A percentile compares a stretch with the other conserved stretches of the same genome.
phyloP scores from a whole-genome alignment of 2,329 filamentous ascomycete species.

The Tolypocladium inflatum region DNA sequence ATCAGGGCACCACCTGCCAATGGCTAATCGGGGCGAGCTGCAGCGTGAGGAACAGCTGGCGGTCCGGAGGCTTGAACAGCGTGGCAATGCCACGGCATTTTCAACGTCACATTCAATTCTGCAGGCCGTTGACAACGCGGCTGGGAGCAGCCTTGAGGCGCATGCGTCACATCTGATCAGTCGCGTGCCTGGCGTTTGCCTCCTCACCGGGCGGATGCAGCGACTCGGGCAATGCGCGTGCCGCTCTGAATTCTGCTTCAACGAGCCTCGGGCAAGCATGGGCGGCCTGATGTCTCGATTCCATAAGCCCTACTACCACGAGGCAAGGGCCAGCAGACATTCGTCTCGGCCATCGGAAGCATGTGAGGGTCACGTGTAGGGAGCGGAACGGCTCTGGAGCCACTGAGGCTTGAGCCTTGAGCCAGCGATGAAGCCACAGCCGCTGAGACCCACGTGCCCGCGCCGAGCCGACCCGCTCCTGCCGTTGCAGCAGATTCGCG shows the following conservation, averaged over 20 bases:
- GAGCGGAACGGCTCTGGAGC: background rate
- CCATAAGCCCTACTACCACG: too few relatives aligned
- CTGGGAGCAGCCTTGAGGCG: background rate
- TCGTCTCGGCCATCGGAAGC: background rate
- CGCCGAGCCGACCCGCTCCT: slow-evolving; percentile 1
- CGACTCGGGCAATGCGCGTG: background rate
- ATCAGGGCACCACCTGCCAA: background rate
- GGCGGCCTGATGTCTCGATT: background rate
- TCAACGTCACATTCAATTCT: background rate
- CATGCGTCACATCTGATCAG: background rate
- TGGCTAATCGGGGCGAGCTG: background rate
- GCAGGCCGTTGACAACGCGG: background rate
- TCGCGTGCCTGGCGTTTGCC: background rate
- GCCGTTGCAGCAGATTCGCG: background rate
- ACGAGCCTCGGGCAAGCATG: background rate
- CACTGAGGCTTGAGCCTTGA: background rate
- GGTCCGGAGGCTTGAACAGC: background rate
- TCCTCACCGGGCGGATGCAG: background rate
- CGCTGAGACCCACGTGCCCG: background rate
- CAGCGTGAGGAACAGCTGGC: background rate
- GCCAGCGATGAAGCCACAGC: background rate
- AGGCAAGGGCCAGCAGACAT: background rate
- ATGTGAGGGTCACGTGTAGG: background rate
- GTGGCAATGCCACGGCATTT: background rate
- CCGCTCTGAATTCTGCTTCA: background rate